Evolutionary conservation across 495 filamentous ascomycete genomes (phyloP).

Genomic region (Penicillium manginii): DNA sequence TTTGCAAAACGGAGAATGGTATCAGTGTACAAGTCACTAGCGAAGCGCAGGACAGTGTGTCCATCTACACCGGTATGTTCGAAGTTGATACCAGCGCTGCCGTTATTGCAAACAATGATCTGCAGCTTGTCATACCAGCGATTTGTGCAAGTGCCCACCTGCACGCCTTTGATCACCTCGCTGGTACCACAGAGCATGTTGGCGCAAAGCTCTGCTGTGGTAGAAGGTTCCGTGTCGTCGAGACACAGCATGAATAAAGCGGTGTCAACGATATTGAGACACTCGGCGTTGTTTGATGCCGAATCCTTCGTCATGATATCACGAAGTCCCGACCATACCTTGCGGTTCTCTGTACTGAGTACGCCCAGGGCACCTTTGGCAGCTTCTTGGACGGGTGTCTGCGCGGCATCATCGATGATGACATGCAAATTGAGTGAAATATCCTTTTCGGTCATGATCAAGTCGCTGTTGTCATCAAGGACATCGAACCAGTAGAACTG

Average conservation of each 20-base stretch:
- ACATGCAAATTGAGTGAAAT: slow-evolving; percentile 90
- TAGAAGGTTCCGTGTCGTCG: slow-evolving; percentile 85
- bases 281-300: slow-evolving; percentile 92
- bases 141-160: slow-evolving; percentile 97
- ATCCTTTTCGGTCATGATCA: slow-evolving; percentile 98
- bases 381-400: slow-evolving; percentile 89
- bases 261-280: slow-evolving; percentile 90
- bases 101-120: slow-evolving; percentile 99
- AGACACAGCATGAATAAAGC: slow-evolving; percentile 91
- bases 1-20: slow-evolving; percentile 95
- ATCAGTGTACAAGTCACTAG: slow-evolving; percentile 95
- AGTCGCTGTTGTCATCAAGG: slow-evolving; percentile 87
- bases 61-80: slow-evolving; percentile 98
- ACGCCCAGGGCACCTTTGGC: slow-evolving; percentile 93
- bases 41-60: slow-evolving; percentile 94
- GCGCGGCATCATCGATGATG: slow-evolving; percentile 85
- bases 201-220: slow-evolving; percentile 79
- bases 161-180: slow-evolving; percentile 87
- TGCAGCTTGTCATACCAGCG: slow-evolving; percentile 99
- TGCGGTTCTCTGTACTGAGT: slow-evolving; percentile 93
- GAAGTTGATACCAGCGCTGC: slow-evolving; percentile 97
- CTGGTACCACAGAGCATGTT: slow-evolving; percentile 99
- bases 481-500: slow-evolving; percentile 99
- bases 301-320: slow-evolving; percentile 88
- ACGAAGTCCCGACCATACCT: slow-evolving; percentile 88